Base-by-base conservation (phyloP, 352 stramenopile species). In the Pythium rhizo-oryzae region DNA sequence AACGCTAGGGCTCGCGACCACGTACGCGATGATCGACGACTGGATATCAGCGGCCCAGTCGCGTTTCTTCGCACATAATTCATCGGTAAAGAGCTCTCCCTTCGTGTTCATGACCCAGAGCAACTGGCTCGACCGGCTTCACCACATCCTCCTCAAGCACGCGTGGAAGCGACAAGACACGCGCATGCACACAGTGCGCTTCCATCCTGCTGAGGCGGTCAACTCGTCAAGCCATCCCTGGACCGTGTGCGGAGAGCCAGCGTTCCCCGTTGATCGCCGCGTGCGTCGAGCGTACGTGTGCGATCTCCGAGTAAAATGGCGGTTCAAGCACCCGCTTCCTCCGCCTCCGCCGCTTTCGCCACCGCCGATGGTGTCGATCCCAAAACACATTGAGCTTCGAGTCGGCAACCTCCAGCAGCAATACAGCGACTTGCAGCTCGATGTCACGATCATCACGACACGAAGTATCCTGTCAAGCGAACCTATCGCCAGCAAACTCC, bases 41-140 rank as follows among this genome's bases (percentile, higher is more conserved):
- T 56, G 56, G 37, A 19, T 74, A 7, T 35, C 46, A 4, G 9
- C 23, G 5, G 49, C 61, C 0, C 11, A 62, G 6, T 24, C 25
- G 7, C 9, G 21, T 9, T 66, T 53, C 19, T 71, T 71, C 35
- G 19, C 53, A 35, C 6, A 7, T 13, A 23, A 19, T 9, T 6
- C 9, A 8, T 25, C 55, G 16, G 41, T 0, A 18, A 19, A 4
- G 3, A 9, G 21, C 18, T 60, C 28, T 13, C 59, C 59, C 3
- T 51, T 64, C 33, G 43, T 56, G 41, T 67, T 72, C 28, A 24
- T 60, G 41, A 67, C 66, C 2, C 43, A 19, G 13, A 72, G 53
- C 44, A 64, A 67, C 43, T 72, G 66, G 66, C 8, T 67, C 51
- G 66, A 72, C 19, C 66, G 66, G 0, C 44, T 72, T 0, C 66